A percentile compares a stretch with the other conserved stretches of the same genome.
phyloP scores from a whole-genome alignment of 768 basidiomycete genomes.

The Kwoniella newhampshirensis region DNA sequence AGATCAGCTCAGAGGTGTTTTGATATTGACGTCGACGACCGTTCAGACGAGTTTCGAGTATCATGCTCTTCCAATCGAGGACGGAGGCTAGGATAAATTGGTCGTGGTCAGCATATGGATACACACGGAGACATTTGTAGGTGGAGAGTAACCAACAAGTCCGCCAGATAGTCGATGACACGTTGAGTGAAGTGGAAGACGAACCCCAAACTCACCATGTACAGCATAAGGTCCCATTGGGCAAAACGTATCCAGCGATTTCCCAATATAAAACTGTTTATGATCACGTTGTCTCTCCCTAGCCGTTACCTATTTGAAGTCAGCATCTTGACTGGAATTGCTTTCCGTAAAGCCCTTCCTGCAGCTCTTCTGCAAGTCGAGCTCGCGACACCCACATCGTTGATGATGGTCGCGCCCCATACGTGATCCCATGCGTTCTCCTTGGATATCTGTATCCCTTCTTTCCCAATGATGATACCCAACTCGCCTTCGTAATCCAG shows the following conservation, averaged over 20 bases:
- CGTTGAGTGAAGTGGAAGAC: background rate
- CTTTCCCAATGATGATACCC: slow-evolving; percentile 46
- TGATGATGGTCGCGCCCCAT: slow-evolving; percentile 42
- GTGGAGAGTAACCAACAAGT: background rate
- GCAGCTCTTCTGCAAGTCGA: background rate
- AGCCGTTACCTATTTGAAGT: slow-evolving; percentile 34
- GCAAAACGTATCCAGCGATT: slow-evolving; percentile 46
- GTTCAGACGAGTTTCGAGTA: slow-evolving; percentile 39
- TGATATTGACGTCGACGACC: slow-evolving; percentile 36
- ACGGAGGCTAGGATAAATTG: slow-evolving; percentile 17
- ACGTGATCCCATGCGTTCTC: slow-evolving; percentile 48
- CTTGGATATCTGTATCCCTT: slow-evolving; percentile 36
- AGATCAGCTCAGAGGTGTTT: slow-evolving; percentile 41
- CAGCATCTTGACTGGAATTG: background rate
- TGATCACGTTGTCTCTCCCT: slow-evolving; percentile 48
- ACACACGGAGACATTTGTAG: too few relatives aligned
- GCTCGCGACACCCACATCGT: slow-evolving; percentile 25
- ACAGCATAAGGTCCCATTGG: slow-evolving; percentile 45
- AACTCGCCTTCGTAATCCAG: slow-evolving; percentile 52
- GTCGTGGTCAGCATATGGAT: too few relatives aligned
- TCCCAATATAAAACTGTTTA: slow-evolving; percentile 50
- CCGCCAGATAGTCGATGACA: background rate
- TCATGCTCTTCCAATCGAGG: slow-evolving; percentile 32
- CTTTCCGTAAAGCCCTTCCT: background rate
- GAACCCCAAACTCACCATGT: slow-evolving; percentile 17